These are phyloP conservation scores for Sporothrix brunneoviolacea DNA, from an alignment of 2,329 filamentous ascomycete genomes.

Conservation along the genomic window DNA sequence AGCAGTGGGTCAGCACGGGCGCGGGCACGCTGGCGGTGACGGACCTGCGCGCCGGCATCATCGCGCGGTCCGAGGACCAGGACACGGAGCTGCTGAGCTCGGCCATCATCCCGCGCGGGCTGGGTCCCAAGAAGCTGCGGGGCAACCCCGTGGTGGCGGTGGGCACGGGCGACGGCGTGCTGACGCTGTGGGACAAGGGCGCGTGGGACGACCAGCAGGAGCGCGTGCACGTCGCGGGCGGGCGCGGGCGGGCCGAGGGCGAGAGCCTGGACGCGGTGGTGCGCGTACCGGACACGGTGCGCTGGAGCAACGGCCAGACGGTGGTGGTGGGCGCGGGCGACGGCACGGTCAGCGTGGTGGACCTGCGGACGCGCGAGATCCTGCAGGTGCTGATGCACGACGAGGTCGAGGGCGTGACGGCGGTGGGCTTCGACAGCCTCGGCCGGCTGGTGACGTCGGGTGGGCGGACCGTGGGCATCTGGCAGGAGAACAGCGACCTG, in stretches of 20 bases:
- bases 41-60: slow-evolving; percentile 76
- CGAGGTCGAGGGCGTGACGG: slow-evolving; percentile 78
- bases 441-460: slow-evolving; percentile 87
- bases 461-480: slow-evolving; percentile 80
- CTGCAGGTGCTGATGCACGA: slow-evolving; percentile 67
- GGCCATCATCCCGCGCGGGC: slow-evolving; percentile 62
- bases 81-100: slow-evolving; percentile 88
- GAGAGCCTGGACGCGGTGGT: slow-evolving; percentile 78
- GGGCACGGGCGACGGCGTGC: slow-evolving; percentile 67
- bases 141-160: slow-evolving; percentile 72
- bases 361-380: slow-evolving; percentile 67
- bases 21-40: slow-evolving; percentile 87
- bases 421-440: slow-evolving; percentile 74
- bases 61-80: slow-evolving; percentile 88
- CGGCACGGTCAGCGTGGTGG: slow-evolving; percentile 69
- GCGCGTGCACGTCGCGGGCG: slow-evolving; percentile 67
- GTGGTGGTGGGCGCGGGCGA: slow-evolving; percentile 77
- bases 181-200: slow-evolving; percentile 91
- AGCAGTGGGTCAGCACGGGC: slow-evolving; percentile 92
- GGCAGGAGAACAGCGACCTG: slow-evolving; percentile 61
- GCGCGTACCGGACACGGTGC: slow-evolving; percentile 63
- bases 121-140: slow-evolving; percentile 58
- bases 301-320: slow-evolving; percentile 57
- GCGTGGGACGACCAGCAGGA: slow-evolving; percentile 95
- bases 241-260: slow-evolving; percentile 43